A percentile compares a stretch with the other conserved stretches of the same genome.
Conservation (phyloP, 1,284 basidiomycete species). For the Rhodotorula sp. region DNA sequence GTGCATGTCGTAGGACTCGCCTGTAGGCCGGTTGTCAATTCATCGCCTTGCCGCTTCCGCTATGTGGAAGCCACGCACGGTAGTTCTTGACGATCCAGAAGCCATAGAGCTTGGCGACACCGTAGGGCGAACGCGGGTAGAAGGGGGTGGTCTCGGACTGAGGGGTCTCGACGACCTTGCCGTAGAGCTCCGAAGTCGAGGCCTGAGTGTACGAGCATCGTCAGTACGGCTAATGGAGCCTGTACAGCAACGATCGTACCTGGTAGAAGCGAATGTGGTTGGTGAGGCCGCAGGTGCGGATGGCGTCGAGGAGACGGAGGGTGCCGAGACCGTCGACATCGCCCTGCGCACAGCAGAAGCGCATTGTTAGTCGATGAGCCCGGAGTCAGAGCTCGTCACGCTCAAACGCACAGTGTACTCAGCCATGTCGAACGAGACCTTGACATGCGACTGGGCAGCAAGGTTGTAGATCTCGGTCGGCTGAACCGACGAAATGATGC, state of each 20-base stretch:
- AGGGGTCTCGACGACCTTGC: conserved; percentile 85
- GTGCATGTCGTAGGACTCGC: conserved; percentile 85
- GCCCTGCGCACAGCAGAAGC: conserved; percentile 52
- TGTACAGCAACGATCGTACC: conserved; percentile 13
- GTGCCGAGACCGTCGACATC: conserved; percentile 90
- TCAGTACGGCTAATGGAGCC: neutral
- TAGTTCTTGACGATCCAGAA: conserved; percentile 78
- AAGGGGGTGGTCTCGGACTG: conserved; percentile 90
- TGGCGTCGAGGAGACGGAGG: conserved; percentile 84
- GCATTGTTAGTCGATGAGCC: neutral
- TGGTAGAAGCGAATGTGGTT: conserved; percentile 79
- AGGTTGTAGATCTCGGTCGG: conserved; percentile 93
- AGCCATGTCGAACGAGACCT: conserved; percentile 95
- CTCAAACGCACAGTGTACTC: conserved; percentile 70
- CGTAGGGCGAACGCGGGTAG: conserved; percentile 88
- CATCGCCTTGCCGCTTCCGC: no score
- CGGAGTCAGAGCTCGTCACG: neutral
- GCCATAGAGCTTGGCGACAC: conserved; percentile 75
- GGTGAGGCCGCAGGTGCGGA: conserved; percentile 85
- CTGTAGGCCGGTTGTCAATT: neutral
- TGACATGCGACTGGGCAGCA: conserved; percentile 91
- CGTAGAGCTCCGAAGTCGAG: conserved; percentile 89
- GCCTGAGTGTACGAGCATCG: conserved; percentile 59
- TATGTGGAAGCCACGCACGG: conserved; percentile 51
- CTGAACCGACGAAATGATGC: conserved; percentile 83